Percentiles rank a stretch among this genome's conserved stretches.
Evolutionary conservation across 345 rosid genomes (phyloP).

Genomic region (Eutrema heterophyllum): DNA sequence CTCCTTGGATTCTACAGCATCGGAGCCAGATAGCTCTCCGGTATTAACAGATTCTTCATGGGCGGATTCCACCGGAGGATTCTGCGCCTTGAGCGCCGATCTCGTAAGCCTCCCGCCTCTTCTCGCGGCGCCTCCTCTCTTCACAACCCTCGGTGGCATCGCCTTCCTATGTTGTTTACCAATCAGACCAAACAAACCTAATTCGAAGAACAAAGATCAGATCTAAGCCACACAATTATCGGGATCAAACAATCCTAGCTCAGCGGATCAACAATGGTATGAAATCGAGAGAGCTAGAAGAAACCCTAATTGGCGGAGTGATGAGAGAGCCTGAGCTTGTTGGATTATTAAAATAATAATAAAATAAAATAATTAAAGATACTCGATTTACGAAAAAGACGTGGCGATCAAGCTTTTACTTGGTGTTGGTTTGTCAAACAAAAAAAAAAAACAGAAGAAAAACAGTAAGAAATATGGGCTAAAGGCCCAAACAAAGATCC

Average conservation of each 20-base stretch:
- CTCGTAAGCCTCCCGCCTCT: constrained; percentile 48
- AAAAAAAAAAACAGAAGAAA: too few species aligned
- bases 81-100: constrained; percentile 45
- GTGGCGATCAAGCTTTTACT: constrained; percentile 25
- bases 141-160: constrained; percentile 77
- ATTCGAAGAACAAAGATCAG: not conserved
- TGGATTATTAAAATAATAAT: not conserved
- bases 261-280: constrained; percentile 13
- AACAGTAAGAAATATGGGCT: not conserved
- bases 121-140: constrained; percentile 68
- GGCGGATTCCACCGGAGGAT: constrained; percentile 31
- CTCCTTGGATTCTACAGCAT: constrained; percentile 23
- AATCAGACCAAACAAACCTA: not conserved
- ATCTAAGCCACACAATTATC: not conserved
- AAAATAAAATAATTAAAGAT: not conserved
- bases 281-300: constrained; percentile 13
- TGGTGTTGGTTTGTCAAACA: not conserved
- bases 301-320: constrained; percentile 27
- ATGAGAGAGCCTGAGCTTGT: constrained; percentile 5
- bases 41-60: constrained; percentile 34
- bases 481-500: not conserved
- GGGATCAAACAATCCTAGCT: constrained; percentile 14
- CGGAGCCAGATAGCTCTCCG: constrained; percentile 30
- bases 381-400: not conserved
- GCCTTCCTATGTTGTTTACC: not conserved